phyloP scores from a whole-genome alignment of 257 asterid genomes.

The Solanum habrochaites region DNA sequence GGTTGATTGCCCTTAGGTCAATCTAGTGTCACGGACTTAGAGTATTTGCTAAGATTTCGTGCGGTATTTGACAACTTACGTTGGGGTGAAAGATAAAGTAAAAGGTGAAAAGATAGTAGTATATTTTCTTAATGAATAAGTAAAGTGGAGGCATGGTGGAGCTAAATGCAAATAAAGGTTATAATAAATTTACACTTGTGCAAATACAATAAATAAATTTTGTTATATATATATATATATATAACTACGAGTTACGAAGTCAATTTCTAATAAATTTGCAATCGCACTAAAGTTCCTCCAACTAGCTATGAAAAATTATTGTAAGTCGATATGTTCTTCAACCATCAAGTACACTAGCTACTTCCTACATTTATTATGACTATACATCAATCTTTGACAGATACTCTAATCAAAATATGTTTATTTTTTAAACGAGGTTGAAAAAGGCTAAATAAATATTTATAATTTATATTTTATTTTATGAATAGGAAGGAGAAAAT shows the following conservation, averaged over 20 bases:
- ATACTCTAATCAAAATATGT: no score
- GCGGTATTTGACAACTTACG: accelerated
- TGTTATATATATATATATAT: no score
- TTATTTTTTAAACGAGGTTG: no score
- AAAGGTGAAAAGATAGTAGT: not conserved
- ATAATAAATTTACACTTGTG: no score
- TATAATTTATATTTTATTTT: no score
- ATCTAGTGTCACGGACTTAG: no score
- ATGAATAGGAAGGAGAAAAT: not conserved
- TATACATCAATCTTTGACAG: not conserved
- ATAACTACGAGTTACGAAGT: not conserved
- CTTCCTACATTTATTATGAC: accelerated
- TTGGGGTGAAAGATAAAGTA: not conserved
- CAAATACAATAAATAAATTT: no score
- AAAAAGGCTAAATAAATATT: not conserved
- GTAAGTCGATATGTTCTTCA: not conserved
- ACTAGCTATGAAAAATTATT: not conserved
- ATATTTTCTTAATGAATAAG: not conserved
- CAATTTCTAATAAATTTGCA: accelerated
- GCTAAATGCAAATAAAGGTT: no score
- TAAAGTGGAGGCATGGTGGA: no score
- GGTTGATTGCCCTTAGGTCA: not conserved
- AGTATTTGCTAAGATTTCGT: no score
- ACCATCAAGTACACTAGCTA: not conserved
- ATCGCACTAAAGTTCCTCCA: accelerated